Evolutionary conservation across 352 stramenopile species (phyloP).

Genomic region (Elongisporangium undulatum): DNA sequence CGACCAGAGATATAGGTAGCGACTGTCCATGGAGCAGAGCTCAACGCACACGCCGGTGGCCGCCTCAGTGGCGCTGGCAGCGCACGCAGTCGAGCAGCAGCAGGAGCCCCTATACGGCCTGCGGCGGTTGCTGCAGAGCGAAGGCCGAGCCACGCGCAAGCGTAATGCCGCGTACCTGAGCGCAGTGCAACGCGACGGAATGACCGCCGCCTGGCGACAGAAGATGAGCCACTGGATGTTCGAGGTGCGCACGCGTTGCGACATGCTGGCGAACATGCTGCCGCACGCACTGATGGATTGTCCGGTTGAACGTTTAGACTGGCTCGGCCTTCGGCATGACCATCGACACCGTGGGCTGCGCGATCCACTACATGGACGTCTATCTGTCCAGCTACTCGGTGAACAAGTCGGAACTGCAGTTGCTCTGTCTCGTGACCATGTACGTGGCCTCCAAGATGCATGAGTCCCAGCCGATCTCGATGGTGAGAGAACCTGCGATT

Average conservation of each 20-base stretch:
- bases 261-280: background rate
- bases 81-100: background rate
- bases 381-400: constrained; percentile 64
- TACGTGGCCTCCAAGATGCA: constrained; percentile 72
- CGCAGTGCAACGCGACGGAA: constrained; percentile 46
- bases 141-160: background rate
- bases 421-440: constrained; percentile 74
- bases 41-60: background rate
- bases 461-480: constrained; percentile 58
- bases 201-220: constrained; percentile 56
- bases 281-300: background rate
- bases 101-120: background rate
- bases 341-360: constrained; percentile 51
- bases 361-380: constrained; percentile 69
- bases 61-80: background rate
- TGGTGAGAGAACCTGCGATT: constrained; percentile 15
- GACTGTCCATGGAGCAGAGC: background rate
- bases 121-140: background rate
- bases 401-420: constrained; percentile 65
- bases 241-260: constrained; percentile 39
- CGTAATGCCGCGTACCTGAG: constrained; percentile 41
- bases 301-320: background rate
- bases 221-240: constrained; percentile 84
- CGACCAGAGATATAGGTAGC: background rate
- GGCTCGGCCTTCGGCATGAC: constrained; percentile 52